phyloP scores from a whole-genome alignment of 371 early-diverging fungal genomes.

The Umbelopsis sp. region DNA sequence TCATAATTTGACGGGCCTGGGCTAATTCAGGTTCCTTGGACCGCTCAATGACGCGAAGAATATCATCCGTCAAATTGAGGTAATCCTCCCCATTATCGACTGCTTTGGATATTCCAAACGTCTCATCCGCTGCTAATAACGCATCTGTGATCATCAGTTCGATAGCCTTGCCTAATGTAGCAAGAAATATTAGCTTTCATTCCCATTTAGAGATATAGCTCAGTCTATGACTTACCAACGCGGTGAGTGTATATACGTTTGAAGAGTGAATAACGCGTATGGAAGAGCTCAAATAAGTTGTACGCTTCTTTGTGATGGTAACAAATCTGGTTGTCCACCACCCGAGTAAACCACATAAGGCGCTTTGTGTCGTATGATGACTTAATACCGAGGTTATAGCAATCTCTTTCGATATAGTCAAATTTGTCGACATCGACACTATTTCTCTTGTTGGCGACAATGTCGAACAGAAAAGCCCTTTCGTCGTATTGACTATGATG shows the following conservation, averaged over 20 bases:
- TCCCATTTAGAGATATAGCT: neutral
- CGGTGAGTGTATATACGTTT: slow-evolving; percentile 94
- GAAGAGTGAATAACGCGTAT: slow-evolving; percentile 88
- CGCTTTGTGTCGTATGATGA: slow-evolving; percentile 81
- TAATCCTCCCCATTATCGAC: slow-evolving; percentile 75
- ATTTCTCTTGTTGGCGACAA: slow-evolving; percentile 94
- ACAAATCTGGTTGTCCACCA: slow-evolving; percentile 88
- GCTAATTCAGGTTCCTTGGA: slow-evolving; percentile 63
- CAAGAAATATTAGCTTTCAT: slow-evolving; percentile 4
- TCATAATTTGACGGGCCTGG: slow-evolving; percentile 70
- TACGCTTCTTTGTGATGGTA: slow-evolving; percentile 83
- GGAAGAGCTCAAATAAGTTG: slow-evolving; percentile 88
- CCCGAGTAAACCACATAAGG: slow-evolving; percentile 80
- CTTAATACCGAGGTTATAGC: slow-evolving; percentile 83
- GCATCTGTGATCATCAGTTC: slow-evolving; percentile 93
- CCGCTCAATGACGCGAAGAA: slow-evolving; percentile 84
- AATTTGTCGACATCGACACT: slow-evolving; percentile 97
- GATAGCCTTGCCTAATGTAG: slow-evolving; percentile 54
- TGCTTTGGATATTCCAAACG: slow-evolving; percentile 72
- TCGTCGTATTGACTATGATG: slow-evolving; percentile 35
- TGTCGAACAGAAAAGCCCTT: slow-evolving; percentile 85
- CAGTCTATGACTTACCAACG: slow-evolving; percentile 51
- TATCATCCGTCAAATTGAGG: slow-evolving; percentile 80
- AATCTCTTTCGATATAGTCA: slow-evolving; percentile 94
- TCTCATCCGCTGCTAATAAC: slow-evolving; percentile 70